Conservation (phyloP, 1,284 basidiomycete genomes). For the Mrakiaceae sp. region DNA sequence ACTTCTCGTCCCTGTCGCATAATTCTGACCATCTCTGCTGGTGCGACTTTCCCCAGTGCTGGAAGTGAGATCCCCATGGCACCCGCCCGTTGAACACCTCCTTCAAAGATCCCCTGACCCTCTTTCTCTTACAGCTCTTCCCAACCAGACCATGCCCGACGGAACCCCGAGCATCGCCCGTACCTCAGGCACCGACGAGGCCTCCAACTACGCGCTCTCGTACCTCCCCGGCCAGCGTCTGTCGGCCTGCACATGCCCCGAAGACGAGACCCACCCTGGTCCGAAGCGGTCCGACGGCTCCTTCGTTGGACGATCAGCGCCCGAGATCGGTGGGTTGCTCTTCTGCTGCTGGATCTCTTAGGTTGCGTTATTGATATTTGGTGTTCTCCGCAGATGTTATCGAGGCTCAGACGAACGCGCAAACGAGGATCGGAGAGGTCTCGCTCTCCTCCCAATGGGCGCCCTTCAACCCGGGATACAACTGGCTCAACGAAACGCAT, state of each 20-base stretch:
- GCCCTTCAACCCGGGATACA: constrained; percentile 18
- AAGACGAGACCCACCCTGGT: constrained; percentile 65
- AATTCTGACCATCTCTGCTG: too few relatives aligned
- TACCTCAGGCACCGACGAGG: constrained; percentile 22
- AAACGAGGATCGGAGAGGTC: constrained; percentile 39
- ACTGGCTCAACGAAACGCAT: background rate
- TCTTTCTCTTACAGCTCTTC: constrained; percentile 38
- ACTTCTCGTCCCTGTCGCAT: too few relatives aligned
- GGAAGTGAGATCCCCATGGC: constrained; percentile 26
- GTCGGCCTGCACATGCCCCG: constrained; percentile 66
- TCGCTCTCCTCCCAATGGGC: constrained; percentile 44
- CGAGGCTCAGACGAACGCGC: constrained; percentile 29
- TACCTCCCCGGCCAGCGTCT: constrained; percentile 72
- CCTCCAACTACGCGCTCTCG: constrained; percentile 28
- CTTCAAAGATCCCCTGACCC: too few relatives aligned
- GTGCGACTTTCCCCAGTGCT: constrained; percentile 17
- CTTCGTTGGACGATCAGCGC: constrained; percentile 67
- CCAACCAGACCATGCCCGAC: constrained; percentile 52
- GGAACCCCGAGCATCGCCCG: constrained; percentile 36
- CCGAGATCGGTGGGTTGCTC: constrained; percentile 44
- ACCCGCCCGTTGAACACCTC: too few relatives aligned
- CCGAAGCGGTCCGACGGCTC: constrained; percentile 49
- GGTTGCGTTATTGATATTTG: too few relatives aligned
- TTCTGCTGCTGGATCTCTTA: background rate
- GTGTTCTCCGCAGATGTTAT: constrained; percentile 3